Evolutionary conservation across 768 basidiomycete genomes (phyloP), one percentile per base, ranked within the genome.

Genomic region (Russula abietina): DNA sequence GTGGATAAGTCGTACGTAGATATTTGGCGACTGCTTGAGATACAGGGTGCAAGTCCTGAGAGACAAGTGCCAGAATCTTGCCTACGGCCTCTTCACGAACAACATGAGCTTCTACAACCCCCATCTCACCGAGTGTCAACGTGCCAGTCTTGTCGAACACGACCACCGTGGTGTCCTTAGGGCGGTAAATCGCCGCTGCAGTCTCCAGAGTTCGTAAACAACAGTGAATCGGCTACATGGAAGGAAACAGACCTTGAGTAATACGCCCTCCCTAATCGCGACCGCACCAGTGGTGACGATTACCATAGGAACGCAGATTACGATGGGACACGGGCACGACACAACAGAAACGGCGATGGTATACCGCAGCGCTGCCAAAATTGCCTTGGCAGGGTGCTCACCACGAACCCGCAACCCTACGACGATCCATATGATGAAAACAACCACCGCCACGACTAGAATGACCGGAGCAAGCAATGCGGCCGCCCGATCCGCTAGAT

Each of bases 61-160:
- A 69, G 14, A 74, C 71, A 28, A 80, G 71, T 19, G 69, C 72
- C 26, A 68, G 51, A 10, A 78, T 69, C 2, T 38, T 33, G 17
- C 62, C 68, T 41, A 76, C 45, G 4, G 58, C 49, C n/a, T 68
- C 69, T 19, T 69, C 69, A n/a, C 65, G 70, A 33, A 70, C 16
- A 30, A 75, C 56, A 41, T 73, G 71, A 49, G 72, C 69, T 51
- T 73, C 70, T n/a, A 73, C 74, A 19, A 82, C 77, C 0, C 72
- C 67, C 32, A 78, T 73, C 56, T 75, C 67, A 12, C 80, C 80
- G 51, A 71, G 65, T 1, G 83, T 82, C 55, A 84, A 72, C 16
- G 83, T 85, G 0, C 83, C 83, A 0, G 83, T 85, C 75, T 86
- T 86, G 73, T 86, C 84, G 60, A 85, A 80, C 2, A 79, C 81